A percentile compares a stretch with the other conserved stretches of the same genome.
Conservation (phyloP, 139 green algal genomes). For the Astrephomene gubernaculifera region DNA sequence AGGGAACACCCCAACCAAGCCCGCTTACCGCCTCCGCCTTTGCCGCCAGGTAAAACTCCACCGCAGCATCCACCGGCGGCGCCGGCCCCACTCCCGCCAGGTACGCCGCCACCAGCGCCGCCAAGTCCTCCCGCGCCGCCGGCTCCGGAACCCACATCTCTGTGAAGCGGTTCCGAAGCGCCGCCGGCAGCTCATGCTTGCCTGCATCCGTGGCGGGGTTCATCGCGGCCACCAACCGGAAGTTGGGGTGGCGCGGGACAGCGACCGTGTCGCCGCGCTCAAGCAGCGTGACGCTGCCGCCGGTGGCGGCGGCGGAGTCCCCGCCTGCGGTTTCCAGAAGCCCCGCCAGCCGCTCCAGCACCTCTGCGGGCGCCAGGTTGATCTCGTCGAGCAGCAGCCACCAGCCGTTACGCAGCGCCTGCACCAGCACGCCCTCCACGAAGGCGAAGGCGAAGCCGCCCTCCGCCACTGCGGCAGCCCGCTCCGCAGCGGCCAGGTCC, state of each 20-base stretch:
- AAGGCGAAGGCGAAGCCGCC: slow-evolving; percentile 95
- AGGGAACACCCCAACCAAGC: too few species aligned
- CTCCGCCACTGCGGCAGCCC: slow-evolving; percentile 74
- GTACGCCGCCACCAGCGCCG: slow-evolving; percentile 83
- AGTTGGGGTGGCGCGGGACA: slow-evolving; percentile 87
- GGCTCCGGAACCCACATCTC: slow-evolving; percentile 94
- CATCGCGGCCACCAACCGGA: slow-evolving; percentile 97
- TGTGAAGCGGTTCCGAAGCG: slow-evolving; percentile 93
- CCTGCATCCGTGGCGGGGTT: slow-evolving; percentile 98
- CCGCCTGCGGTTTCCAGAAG: slow-evolving; percentile 82
- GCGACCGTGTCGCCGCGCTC: slow-evolving; percentile 85
- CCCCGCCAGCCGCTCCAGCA: slow-evolving; percentile 87
- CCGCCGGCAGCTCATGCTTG: slow-evolving; percentile 93
- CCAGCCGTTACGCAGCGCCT: slow-evolving; percentile 89
- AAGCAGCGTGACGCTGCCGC: slow-evolving; percentile 75
- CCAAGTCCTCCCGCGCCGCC: slow-evolving; percentile 81
- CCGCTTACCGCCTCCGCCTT: slow-evolving; percentile 81
- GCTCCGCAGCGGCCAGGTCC: slow-evolving; percentile 80
- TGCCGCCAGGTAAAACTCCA: slow-evolving; percentile 94
- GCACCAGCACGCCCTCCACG: slow-evolving; percentile 92
- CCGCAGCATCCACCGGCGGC: slow-evolving; percentile 81
- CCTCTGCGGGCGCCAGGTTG: slow-evolving; percentile 91
- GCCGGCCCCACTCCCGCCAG: slow-evolving; percentile 58
- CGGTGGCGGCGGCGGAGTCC: slow-evolving; percentile 4
- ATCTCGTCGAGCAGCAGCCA: slow-evolving; percentile 98